Evolutionary conservation across 768 basidiomycete genomes (phyloP).

Genomic region (Albatrellus ellisii): DNA sequence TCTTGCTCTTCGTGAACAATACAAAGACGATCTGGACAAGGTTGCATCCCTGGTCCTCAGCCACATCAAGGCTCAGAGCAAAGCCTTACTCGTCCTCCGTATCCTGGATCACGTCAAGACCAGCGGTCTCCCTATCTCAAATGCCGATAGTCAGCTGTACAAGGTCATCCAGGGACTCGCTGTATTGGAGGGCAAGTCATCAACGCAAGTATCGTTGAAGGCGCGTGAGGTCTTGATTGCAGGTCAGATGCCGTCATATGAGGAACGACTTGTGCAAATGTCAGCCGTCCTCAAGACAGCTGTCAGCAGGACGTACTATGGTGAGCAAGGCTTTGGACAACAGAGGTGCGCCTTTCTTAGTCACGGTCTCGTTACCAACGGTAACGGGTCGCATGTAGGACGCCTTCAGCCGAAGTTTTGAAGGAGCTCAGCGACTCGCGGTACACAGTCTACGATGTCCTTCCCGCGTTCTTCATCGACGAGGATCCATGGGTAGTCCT

Average conservation of each 20-base stretch:
- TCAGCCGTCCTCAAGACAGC: slow-evolving; percentile 85
- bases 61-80: slow-evolving; percentile 91
- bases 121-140: slow-evolving; percentile 61
- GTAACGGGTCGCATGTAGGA: slow-evolving; percentile 28
- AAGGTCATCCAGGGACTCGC: slow-evolving; percentile 73
- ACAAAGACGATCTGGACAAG: slow-evolving; percentile 87
- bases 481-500: slow-evolving; percentile 73
- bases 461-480: slow-evolving; percentile 91
- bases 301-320: slow-evolving; percentile 80
- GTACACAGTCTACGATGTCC: slow-evolving; percentile 94
- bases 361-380: neutral
- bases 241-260: slow-evolving; percentile 93
- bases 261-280: slow-evolving; percentile 90
- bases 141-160: slow-evolving; percentile 60
- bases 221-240: slow-evolving; percentile 96
- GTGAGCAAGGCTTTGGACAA: slow-evolving; percentile 59
- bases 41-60: slow-evolving; percentile 82
- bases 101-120: slow-evolving; percentile 86
- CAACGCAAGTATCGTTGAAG: slow-evolving; percentile 84
- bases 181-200: slow-evolving; percentile 82
- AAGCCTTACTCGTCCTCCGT: slow-evolving; percentile 76
- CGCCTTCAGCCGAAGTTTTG: slow-evolving; percentile 76
- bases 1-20: slow-evolving; percentile 76
- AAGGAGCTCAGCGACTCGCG: slow-evolving; percentile 92
- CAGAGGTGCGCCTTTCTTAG: slow-evolving; percentile 25